These are phyloP conservation scores for Arthrobotrys pseudoclavata DNA, from an alignment of 2,329 filamentous ascomycete species.

Conservation along the genomic window DNA sequence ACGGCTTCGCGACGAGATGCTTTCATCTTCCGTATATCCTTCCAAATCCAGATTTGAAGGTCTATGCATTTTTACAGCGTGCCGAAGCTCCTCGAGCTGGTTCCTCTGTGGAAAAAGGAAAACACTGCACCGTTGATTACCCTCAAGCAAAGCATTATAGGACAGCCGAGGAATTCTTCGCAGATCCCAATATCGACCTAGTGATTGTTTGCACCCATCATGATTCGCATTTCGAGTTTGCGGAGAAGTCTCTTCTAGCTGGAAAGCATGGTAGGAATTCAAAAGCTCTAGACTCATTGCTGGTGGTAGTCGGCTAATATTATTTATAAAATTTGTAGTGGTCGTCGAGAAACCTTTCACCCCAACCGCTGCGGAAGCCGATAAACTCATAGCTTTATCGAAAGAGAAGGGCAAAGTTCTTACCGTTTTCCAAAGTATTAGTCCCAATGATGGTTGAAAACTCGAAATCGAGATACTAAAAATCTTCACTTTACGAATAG, in stretches of 20 bases:
- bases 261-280: conserved; percentile 64
- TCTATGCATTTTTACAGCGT: conserved; percentile 70
- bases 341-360: conserved; percentile 67
- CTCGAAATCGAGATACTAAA: background rate
- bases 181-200: conserved; percentile 64
- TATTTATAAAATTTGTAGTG: conserved; percentile 54
- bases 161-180: conserved; percentile 65
- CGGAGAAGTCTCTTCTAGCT: conserved; percentile 64
- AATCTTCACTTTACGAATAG: conserved; percentile 37
- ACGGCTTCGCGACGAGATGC: conserved; percentile 69
- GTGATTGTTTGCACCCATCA: conserved; percentile 65
- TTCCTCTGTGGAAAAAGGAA: conserved; percentile 44
- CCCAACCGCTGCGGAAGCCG: conserved; percentile 64
- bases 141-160: conserved; percentile 66
- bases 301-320: conserved; percentile 5
- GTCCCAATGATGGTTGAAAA: background rate
- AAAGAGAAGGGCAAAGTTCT: conserved; percentile 65
- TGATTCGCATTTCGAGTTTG: conserved; percentile 64
- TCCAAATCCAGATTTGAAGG: conserved; percentile 68
- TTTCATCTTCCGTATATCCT: conserved; percentile 71
- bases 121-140: conserved; percentile 69
- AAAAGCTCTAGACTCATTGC: background rate
- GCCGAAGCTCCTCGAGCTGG: conserved; percentile 64
- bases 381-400: conserved; percentile 64
- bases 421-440: conserved; percentile 65